Conservation (phyloP, 2,329 filamentous ascomycete species). For the Calonectria pteridis region DNA sequence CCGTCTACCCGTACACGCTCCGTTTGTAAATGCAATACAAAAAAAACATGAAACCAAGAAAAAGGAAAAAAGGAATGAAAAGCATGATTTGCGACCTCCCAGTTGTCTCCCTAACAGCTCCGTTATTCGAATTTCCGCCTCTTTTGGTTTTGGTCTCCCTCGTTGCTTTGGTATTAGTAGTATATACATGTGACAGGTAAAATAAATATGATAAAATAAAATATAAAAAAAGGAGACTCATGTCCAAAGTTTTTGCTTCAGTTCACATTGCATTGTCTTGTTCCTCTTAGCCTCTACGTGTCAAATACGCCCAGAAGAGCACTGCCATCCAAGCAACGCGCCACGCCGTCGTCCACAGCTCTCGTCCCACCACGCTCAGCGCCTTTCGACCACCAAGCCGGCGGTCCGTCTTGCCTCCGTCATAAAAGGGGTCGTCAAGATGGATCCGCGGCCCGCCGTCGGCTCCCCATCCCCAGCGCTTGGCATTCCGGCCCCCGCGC, state of each 20-base stretch:
- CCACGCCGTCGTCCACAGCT: conserved; percentile 73
- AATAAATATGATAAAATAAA: background rate
- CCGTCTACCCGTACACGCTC: conserved; percentile 1
- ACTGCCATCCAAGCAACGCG: conserved; percentile 74
- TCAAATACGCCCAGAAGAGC: conserved; percentile 75
- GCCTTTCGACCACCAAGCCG: conserved; percentile 47
- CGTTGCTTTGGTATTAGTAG: conserved; percentile 19
- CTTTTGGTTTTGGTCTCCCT: conserved; percentile 1
- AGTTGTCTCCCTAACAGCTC: background rate
- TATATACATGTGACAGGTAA: conserved; percentile 1
- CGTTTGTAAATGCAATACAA: conserved; percentile 2
- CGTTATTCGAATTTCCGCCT: background rate
- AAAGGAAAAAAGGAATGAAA: background rate
- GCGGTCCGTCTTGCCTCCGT: conserved; percentile 48
- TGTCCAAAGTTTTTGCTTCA: background rate
- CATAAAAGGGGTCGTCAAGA: conserved; percentile 63
- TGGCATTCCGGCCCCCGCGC: conserved; percentile 41
- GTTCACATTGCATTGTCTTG: conserved; percentile 15
- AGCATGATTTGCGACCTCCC: background rate
- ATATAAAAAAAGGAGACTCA: background rate
- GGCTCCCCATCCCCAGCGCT: conserved; percentile 59
- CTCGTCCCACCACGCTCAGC: conserved; percentile 64
- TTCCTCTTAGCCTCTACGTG: conserved; percentile 67
- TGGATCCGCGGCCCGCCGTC: conserved; percentile 64
- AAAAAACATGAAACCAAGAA: background rate